These are phyloP conservation scores for Ilyonectria robusta DNA, from an alignment of 2,329 filamentous ascomycete species.

Conservation along the genomic window DNA sequence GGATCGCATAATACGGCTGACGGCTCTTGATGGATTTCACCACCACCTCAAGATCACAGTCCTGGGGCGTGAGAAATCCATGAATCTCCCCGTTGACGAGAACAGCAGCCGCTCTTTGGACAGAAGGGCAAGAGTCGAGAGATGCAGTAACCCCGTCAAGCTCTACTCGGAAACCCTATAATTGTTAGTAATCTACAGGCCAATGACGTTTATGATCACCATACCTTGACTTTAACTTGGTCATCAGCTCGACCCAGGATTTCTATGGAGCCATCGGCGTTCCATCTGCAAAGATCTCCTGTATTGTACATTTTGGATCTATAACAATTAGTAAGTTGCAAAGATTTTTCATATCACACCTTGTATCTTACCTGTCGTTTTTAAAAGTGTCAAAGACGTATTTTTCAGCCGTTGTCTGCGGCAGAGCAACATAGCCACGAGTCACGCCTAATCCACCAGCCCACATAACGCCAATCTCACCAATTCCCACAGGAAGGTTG, in stretches of 20 bases:
- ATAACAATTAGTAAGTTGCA: background rate
- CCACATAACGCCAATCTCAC: slow-evolving; percentile 69
- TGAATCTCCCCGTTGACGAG: slow-evolving; percentile 63
- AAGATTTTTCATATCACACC: background rate
- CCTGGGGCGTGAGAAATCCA: slow-evolving; percentile 61
- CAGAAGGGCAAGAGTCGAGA: slow-evolving; percentile 59
- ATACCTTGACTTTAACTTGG: slow-evolving; percentile 72
- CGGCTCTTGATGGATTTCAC: slow-evolving; percentile 56
- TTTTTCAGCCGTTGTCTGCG: slow-evolving; percentile 63
- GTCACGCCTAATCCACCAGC: slow-evolving; percentile 67
- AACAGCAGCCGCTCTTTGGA: slow-evolving; percentile 63
- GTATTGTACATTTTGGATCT: slow-evolving; percentile 70
- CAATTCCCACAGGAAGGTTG: slow-evolving; percentile 59
- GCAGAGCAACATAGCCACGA: slow-evolving; percentile 68
- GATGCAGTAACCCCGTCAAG: slow-evolving; percentile 69
- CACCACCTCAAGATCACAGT: slow-evolving; percentile 54
- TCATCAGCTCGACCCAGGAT: slow-evolving; percentile 71
- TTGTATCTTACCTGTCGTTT: slow-evolving; percentile 59
- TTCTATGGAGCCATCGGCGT: slow-evolving; percentile 65
- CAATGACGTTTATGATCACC: background rate
- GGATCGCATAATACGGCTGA: slow-evolving; percentile 70
- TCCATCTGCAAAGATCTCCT: slow-evolving; percentile 70
- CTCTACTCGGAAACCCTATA: slow-evolving; percentile 71
- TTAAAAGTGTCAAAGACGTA: slow-evolving; percentile 67
- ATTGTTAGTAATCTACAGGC: background rate